phyloP scores from a whole-genome alignment of 257 asterid genomes.

The Nicotiana otophora region DNA sequence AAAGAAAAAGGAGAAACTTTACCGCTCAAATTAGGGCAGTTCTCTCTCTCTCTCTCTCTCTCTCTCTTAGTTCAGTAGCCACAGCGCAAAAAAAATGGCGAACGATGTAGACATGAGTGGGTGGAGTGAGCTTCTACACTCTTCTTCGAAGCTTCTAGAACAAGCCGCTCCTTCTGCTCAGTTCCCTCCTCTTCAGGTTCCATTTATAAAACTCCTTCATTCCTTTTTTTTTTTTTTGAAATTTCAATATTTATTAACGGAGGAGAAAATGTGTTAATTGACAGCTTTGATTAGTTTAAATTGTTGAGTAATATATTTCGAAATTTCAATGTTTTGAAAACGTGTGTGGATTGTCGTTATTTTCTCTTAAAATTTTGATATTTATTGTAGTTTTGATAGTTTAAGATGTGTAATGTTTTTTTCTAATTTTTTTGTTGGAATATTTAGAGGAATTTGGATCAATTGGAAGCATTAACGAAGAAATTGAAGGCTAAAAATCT shows the following conservation, averaged over 20 bases:
- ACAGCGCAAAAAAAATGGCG: constrained; percentile 44
- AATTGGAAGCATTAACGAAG: constrained; percentile 88
- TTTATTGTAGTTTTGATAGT: background rate
- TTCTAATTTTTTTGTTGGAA: background rate
- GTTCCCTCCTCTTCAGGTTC: constrained; percentile 96
- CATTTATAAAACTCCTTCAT: background rate
- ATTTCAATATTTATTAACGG: too few relatives aligned
- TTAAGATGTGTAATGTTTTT: background rate
- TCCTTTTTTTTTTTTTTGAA: too few relatives aligned
- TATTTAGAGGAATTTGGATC: constrained; percentile 88
- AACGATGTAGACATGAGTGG: constrained; percentile 79
- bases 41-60: too few relatives aligned
- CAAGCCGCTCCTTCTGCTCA: constrained; percentile 99
- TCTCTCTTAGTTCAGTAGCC: background rate
- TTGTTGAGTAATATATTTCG: too few relatives aligned
- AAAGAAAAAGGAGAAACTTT: constrained; percentile 12
- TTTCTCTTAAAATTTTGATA: background rate
- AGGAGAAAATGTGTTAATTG: background rate
- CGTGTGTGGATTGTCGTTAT: background rate
- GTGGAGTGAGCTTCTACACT: constrained; percentile 92
- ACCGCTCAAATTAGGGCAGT: constrained; percentile 42
- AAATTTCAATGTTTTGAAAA: background rate
- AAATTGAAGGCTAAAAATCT: constrained; percentile 84
- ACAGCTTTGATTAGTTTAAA: background rate
- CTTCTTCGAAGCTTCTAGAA: constrained; percentile 94